Evolutionary conservation across 2,329 filamentous ascomycete genomes (phyloP), one percentile per base, ranked within the genome.

Genomic region (Beauveria sp.): DNA sequence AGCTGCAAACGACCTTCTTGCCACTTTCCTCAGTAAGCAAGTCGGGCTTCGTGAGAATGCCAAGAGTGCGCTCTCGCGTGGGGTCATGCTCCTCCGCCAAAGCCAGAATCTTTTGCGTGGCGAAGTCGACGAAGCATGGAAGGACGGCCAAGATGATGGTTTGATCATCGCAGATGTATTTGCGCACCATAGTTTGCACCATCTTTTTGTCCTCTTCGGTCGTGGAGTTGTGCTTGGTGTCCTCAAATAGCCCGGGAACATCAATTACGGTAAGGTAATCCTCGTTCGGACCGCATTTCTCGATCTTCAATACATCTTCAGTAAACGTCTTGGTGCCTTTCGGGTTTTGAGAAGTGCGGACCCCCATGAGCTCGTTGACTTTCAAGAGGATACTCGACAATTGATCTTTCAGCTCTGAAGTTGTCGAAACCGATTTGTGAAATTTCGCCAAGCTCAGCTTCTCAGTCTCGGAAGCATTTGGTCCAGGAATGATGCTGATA

Each of bases 181-280:
- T 65, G 37, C 73, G 71, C 0, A 82, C 80, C 76, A 84, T 80
- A 12, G 72, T 71, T 20, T 73, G 73, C 1, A 83, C 78, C 1
- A 81, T 69, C 0, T 61, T 50, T 6, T 78, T 80, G 61, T 83
- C 80, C 0, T 55, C 61, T 2, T 79, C 74, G 0, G 77, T 79
- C 0, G 79, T 82, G 1, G 75, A 22, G 68, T 73, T 73, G 55
- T 69, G 63, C 0, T 72, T 76, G 4, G 74, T 64, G 1, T 68
- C 67, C 7, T 76, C 73, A 61, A 83, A 82, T n/a, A 83, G 79
- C 0, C 80, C 81, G 0, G 80, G 80, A 0, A 84, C 79, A 20
- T 84, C 81, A 5, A 83, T 83, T 7, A 84, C 72, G 0, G 80
- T 84, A 7, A 83, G 71, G 18, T 81, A 76, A 3, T 77, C 67